Evolutionary conservation across 257 asterid species (phyloP).

Genomic region (Nicotiana tabacum): DNA sequence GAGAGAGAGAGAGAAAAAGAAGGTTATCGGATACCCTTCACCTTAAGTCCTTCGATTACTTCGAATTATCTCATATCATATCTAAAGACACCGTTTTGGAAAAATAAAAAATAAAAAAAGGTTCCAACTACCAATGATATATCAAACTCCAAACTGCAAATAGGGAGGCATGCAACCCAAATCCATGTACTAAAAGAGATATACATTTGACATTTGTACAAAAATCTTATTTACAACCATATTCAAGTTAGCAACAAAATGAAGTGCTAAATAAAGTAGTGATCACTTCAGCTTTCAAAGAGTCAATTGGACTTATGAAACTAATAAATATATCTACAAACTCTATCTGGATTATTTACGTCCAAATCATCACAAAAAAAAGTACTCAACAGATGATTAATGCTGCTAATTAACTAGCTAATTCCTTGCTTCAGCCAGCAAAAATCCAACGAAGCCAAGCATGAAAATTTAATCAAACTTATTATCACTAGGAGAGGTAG

Average conservation of each 20-base stretch:
- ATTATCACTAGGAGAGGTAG: conserved; percentile 34
- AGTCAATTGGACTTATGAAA: neutral
- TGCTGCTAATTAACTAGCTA: neutral
- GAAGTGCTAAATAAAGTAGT: neutral
- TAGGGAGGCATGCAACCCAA: neutral
- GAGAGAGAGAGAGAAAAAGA: no score
- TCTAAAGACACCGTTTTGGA: no score
- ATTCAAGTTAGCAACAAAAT: neutral
- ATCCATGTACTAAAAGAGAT: neutral
- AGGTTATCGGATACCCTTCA: no score
- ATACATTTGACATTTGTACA: neutral
- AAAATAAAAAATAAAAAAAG: neutral
- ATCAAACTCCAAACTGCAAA: neutral
- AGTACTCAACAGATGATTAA: neutral
- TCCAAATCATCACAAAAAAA: neutral
- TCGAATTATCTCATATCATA: no score
- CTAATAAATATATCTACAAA: neutral
- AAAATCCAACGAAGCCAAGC: neutral
- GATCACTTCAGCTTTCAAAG: neutral
- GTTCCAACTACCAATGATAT: no score
- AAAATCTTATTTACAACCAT: neutral
- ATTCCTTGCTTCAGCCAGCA: no score
- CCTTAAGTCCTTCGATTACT: no score
- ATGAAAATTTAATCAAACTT: neutral
- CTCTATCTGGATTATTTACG: neutral